Percentiles rank a stretch among this genome's conserved stretches.
Conservation (phyloP, 1,284 basidiomycete species). For the Cryptococcus wingfieldii region DNA sequence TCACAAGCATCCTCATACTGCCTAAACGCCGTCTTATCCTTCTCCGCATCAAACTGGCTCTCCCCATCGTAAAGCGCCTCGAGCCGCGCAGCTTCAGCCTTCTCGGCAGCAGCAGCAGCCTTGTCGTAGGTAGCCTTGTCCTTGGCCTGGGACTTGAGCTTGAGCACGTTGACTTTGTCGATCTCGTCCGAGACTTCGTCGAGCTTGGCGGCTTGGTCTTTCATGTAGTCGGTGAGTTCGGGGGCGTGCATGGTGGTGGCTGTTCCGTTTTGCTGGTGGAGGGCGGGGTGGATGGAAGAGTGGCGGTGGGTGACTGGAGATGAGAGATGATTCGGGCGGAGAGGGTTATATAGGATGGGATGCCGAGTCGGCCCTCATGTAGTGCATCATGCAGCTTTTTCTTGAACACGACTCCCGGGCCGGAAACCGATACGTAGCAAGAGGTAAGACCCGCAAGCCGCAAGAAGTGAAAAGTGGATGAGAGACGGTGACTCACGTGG, state of each 20-base stretch:
- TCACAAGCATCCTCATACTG: slow-evolving; percentile 64
- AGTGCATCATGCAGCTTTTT: too few relatives aligned
- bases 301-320: not conserved
- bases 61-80: slow-evolving; percentile 55
- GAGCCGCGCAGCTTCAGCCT: not conserved
- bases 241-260: slow-evolving; percentile 33
- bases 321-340: too few relatives aligned
- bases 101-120: slow-evolving; percentile 8
- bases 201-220: slow-evolving; percentile 48
- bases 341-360: too few relatives aligned
- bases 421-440: too few relatives aligned
- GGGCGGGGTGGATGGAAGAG: not conserved
- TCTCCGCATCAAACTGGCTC: slow-evolving; percentile 65
- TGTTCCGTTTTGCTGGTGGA: not conserved
- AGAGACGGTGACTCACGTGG: too few relatives aligned
- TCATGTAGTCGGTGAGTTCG: slow-evolving; percentile 37
- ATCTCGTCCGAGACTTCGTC: slow-evolving; percentile 69
- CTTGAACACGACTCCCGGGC: too few relatives aligned
- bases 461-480: too few relatives aligned
- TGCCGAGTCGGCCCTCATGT: too few relatives aligned
- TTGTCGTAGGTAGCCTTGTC: not conserved
- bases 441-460: too few relatives aligned
- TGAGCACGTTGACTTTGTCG: slow-evolving; percentile 56
- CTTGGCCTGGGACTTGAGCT: slow-evolving; percentile 23
- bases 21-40: slow-evolving; percentile 63